Evolutionary conservation across 305 asterid species (phyloP).

Genomic region (Lippia alba): DNA sequence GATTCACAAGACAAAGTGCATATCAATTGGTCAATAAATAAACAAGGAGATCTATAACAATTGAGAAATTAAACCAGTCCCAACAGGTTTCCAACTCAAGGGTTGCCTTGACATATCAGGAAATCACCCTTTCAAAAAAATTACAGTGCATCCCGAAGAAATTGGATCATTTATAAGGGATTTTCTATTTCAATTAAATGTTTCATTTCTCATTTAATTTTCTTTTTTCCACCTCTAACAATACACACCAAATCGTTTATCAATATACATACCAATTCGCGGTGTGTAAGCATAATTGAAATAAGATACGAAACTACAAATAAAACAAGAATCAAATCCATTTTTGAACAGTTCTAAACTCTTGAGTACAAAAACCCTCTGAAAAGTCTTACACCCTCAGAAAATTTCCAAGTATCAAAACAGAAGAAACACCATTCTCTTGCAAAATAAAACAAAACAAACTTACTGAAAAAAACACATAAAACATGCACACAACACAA

Average conservation of each 20-base stretch:
- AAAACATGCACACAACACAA: conserved; percentile 17
- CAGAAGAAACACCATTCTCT: neutral
- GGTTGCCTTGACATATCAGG: neutral
- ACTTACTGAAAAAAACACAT: neutral
- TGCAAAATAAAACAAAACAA: conserved; percentile 11
- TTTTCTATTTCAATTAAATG: too few species aligned
- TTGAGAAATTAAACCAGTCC: neutral
- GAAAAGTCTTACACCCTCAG: neutral
- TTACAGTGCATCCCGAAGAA: neutral
- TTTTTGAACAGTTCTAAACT: too few species aligned
- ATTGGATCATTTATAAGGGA: neutral
- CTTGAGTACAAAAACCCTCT: neutral
- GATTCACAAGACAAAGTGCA: neutral
- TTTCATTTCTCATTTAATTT: too few species aligned
- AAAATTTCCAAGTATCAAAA: neutral
- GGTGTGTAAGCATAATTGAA: too few species aligned
- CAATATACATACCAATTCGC: too few species aligned
- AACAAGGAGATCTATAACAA: neutral
- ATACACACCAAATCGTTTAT: too few species aligned
- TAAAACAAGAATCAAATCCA: too few species aligned
- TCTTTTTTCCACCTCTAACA: too few species aligned
- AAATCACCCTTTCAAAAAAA: neutral
- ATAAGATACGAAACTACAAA: too few species aligned
- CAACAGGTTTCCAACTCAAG: neutral
- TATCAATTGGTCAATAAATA: conserved; percentile 15